These are phyloP conservation scores for Trapa incisa DNA, from an alignment of 345 rosid species.

Conservation along the genomic window DNA sequence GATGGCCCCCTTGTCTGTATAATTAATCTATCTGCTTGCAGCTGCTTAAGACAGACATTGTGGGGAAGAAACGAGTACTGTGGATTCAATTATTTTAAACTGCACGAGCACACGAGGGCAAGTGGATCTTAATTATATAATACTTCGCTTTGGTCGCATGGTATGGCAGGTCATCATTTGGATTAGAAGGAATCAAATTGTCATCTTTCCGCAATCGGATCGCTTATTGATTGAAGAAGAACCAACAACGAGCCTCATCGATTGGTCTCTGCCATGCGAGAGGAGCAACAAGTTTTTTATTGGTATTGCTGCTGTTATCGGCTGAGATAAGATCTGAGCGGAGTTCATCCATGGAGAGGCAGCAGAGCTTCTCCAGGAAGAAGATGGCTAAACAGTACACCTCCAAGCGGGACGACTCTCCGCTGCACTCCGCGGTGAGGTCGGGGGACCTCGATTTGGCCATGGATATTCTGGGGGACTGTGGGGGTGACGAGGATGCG, in stretches of 20 bases:
- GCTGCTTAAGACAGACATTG: not conserved
- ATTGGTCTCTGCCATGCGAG: not conserved
- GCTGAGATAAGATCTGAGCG: not conserved
- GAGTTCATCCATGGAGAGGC: slow-evolving; percentile 20
- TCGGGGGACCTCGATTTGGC: slow-evolving; percentile 38
- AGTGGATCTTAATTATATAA: slow-evolving; percentile 1
- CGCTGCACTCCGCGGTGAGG: slow-evolving; percentile 55
- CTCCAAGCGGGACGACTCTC: slow-evolving; percentile 59
- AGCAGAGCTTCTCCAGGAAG: slow-evolving; percentile 26
- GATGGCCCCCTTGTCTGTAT: not conserved
- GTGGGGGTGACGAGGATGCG: slow-evolving; percentile 23
- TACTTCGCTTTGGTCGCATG: not conserved
- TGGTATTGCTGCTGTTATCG: not conserved
- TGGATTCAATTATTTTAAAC: not conserved
- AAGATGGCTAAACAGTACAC: slow-evolving; percentile 64
- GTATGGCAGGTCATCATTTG: slow-evolving; percentile 2
- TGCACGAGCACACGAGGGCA: not conserved
- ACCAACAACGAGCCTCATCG: not conserved
- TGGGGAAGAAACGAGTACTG: not conserved
- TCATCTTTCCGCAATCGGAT: not conserved
- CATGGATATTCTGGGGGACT: slow-evolving; percentile 31
- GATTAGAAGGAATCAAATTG: slow-evolving; percentile 5
- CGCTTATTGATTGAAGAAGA: not conserved
- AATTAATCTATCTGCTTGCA: not conserved
- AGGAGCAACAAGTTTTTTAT: not conserved